Percentiles rank a stretch among this genome's conserved stretches.
Evolutionary conservation across 129 eudicot genomes (phyloP).

Genomic region (Apium graveolens): DNA sequence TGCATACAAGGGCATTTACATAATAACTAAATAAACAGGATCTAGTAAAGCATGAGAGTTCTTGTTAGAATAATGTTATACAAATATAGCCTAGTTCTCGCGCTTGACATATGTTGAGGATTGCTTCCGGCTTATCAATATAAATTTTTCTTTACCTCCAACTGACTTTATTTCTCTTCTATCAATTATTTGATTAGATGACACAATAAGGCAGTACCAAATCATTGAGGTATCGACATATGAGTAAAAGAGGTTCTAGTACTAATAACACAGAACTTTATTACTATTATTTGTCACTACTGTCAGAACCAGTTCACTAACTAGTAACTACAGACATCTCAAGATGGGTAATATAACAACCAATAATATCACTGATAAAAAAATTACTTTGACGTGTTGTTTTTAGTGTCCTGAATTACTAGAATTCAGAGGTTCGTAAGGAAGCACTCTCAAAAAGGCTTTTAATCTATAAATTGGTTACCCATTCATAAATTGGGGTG

Average conservation of each 20-base stretch:
- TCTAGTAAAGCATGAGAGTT: neutral
- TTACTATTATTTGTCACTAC: neutral
- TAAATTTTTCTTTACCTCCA: neutral
- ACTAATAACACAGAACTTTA: neutral
- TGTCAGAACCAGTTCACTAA: neutral
- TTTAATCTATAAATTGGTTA: no score
- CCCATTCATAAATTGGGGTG: neutral
- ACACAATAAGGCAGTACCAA: neutral
- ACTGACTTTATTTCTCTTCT: neutral
- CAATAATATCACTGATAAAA: neutral
- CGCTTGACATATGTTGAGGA: neutral
- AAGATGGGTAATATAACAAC: neutral
- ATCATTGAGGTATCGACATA: neutral
- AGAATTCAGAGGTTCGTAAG: neutral
- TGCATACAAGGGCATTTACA: neutral
- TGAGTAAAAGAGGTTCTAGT: neutral
- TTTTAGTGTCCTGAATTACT: neutral
- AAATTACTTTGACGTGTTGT: neutral
- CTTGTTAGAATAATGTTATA: neutral
- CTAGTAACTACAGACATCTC: neutral
- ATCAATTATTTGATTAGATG: neutral
- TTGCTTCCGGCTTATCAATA: neutral
- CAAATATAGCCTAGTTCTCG: neutral
- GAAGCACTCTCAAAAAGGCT: neutral
- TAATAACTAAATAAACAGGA: neutral